Conservation (phyloP, 768 basidiomycete genomes). For the Hortiboletus campestris region DNA sequence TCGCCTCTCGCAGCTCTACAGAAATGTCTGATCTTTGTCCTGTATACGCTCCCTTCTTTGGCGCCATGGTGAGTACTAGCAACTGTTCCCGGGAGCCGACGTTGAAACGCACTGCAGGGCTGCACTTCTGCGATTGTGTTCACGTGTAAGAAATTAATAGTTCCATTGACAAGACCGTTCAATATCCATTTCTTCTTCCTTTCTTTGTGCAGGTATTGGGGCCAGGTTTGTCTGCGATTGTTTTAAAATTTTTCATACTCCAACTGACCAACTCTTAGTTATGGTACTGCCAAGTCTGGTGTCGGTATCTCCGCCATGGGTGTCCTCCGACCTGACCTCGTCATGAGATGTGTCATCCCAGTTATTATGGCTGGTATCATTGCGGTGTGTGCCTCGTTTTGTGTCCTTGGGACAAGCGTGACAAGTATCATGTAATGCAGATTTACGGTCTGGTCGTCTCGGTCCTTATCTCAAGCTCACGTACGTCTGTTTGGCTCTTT, state of each 20-base stretch:
- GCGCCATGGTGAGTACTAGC: constrained; percentile 74
- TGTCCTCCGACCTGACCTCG: constrained; percentile 90
- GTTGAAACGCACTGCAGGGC: constrained; percentile 52
- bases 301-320: constrained; percentile 98
- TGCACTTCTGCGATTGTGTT: constrained; percentile 97
- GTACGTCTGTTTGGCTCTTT: constrained; percentile 48
- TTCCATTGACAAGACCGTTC: neutral
- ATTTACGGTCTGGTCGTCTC: constrained; percentile 98
- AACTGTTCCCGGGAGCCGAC: neutral
- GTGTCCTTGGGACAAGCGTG: neutral
- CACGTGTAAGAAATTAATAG: constrained; percentile 66
- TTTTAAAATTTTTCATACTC: neutral
- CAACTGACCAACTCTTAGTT: constrained; percentile 47
- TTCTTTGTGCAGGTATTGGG: constrained; percentile 62
- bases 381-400: constrained; percentile 62
- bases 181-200: neutral
- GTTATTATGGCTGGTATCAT: constrained; percentile 99
- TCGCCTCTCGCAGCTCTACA: constrained; percentile 3
- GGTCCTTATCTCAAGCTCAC: constrained; percentile 86
- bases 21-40: constrained; percentile 80
- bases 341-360: constrained; percentile 97
- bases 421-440: constrained; percentile 36
- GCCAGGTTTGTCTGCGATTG: constrained; percentile 58
- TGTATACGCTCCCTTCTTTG: constrained; percentile 98
- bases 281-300: constrained; percentile 99